A percentile compares a stretch with the other conserved stretches of the same genome.
These are phyloP conservation scores for Ambrosiella beaveri DNA, from an alignment of 2,329 filamentous ascomycete genomes.

Conservation along the genomic window DNA sequence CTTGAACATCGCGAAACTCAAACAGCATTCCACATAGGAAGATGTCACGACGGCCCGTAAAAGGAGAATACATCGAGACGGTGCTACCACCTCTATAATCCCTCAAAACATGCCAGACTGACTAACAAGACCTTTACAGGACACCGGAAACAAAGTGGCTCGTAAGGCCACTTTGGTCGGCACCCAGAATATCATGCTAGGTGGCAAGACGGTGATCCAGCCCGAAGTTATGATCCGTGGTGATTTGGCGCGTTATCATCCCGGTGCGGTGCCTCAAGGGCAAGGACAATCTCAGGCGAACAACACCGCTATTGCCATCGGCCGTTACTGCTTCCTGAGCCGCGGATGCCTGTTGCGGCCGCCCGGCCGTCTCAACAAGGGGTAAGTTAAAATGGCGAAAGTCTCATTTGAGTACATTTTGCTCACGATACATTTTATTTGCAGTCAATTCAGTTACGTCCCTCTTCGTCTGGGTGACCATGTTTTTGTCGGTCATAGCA, in stretches of 20 bases:
- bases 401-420: too few species aligned
- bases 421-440: too few species aligned
- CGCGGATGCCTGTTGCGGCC: slow-evolving; percentile 64
- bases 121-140: slow-evolving; percentile 32
- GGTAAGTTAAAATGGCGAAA: slow-evolving; percentile 22
- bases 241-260: slow-evolving; percentile 52
- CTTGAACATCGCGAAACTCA: background rate
- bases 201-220: slow-evolving; percentile 90
- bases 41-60: slow-evolving; percentile 58
- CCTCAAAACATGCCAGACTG: background rate
- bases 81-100: slow-evolving; percentile 27
- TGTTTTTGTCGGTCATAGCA: slow-evolving; percentile 65
- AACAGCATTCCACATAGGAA: background rate
- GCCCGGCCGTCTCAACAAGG: slow-evolving; percentile 66
- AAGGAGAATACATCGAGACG: slow-evolving; percentile 94
- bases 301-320: slow-evolving; percentile 65
- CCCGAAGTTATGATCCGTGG: slow-evolving; percentile 87
- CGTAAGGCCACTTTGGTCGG: slow-evolving; percentile 82
- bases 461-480: slow-evolving; percentile 88
- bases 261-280: slow-evolving; percentile 24
- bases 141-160: slow-evolving; percentile 96
- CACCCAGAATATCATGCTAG: slow-evolving; percentile 94
- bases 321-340: slow-evolving; percentile 78
- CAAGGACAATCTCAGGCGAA: slow-evolving; percentile 24
- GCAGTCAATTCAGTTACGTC: slow-evolving; percentile 38